Conservation (phyloP, 1,139 yeast species). For the Yamadazyma atlantica region DNA sequence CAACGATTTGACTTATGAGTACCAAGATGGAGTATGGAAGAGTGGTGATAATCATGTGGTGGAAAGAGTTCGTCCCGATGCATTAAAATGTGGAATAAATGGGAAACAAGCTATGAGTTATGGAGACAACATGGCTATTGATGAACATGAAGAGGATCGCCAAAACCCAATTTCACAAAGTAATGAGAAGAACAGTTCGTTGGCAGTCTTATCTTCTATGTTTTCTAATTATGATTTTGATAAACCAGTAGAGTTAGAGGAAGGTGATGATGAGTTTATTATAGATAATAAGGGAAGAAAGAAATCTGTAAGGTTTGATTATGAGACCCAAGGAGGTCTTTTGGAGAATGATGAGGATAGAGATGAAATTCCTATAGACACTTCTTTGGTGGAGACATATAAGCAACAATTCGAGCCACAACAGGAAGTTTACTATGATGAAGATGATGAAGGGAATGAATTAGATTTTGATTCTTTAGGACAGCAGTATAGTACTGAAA, state of each 20-base stretch:
- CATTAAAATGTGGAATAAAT: conserved; percentile 22
- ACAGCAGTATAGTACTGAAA: conserved; percentile 29
- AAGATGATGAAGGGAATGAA: conserved; percentile 41
- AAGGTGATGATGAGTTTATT: conserved; percentile 45
- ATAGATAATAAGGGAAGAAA: conserved; percentile 50
- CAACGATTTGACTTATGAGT: conserved; percentile 63
- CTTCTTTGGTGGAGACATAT: conserved; percentile 23
- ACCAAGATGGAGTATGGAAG: conserved; percentile 70
- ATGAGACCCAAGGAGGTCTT: conserved; percentile 32
- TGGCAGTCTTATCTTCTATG: conserved; percentile 50
- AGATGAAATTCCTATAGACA: conserved; percentile 19
- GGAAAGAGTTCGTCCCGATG: conserved; percentile 43
- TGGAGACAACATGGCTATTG: conserved; percentile 20
- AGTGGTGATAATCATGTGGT: conserved; percentile 81
- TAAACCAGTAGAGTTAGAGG: conserved; percentile 55
- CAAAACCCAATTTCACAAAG: conserved; percentile 24
- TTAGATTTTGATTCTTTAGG: conserved; percentile 31
- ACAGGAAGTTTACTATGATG: conserved; percentile 41
- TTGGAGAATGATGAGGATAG: conserved; percentile 17
- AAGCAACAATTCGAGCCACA: conserved; percentile 22
- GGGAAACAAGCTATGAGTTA: conserved; percentile 21
- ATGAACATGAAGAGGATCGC: conserved; percentile 16
- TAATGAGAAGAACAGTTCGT: conserved; percentile 33
- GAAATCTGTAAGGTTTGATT: conserved; percentile 34
- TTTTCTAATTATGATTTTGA: conserved; percentile 59